A percentile compares a stretch with the other conserved stretches of the same genome.
phyloP scores from a whole-genome alignment of 257 asterid genomes.

The Nicotiana attenuata region DNA sequence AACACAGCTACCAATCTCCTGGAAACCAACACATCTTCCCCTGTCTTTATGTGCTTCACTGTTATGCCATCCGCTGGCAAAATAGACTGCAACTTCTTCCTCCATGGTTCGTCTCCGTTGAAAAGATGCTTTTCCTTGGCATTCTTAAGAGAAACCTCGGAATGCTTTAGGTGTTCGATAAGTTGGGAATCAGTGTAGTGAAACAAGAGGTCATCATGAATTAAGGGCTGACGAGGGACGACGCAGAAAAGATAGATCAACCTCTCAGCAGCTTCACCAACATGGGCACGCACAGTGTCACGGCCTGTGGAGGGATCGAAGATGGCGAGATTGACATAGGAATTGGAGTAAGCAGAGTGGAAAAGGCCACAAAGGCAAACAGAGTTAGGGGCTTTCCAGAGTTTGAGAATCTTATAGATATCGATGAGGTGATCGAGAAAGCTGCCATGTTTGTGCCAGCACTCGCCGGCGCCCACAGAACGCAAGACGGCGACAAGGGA shows the following conservation, averaged over 20 bases:
- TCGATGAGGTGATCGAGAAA: conserved; percentile 71
- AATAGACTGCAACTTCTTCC: conserved; percentile 54
- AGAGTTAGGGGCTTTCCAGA: conserved; percentile 67
- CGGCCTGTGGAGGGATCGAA: conserved; percentile 82
- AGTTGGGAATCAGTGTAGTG: conserved; percentile 60
- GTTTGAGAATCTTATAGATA: conserved; percentile 64
- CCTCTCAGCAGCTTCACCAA: conserved; percentile 67
- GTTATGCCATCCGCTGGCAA: conserved; percentile 50
- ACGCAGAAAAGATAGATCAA: conserved; percentile 74
- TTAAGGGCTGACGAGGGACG: conserved; percentile 63
- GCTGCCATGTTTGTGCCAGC: conserved; percentile 91
- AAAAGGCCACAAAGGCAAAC: conserved; percentile 86
- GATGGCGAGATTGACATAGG: conserved; percentile 81
- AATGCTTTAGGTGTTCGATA: conserved; percentile 44
- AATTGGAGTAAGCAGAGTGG: conserved; percentile 92
- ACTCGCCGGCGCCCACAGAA: conserved; percentile 82
- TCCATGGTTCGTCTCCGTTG: conserved; percentile 43
- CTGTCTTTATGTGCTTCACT: conserved; percentile 73
- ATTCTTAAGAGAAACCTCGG: conserved; percentile 37
- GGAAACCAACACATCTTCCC: conserved; percentile 59
- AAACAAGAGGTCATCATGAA: conserved; percentile 56
- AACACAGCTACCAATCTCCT: conserved; percentile 66
- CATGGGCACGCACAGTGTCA: conserved; percentile 60
- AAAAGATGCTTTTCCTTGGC: conserved; percentile 24
- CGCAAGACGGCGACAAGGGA: conserved; percentile 53